Base-by-base conservation (phyloP, 2,329 filamentous ascomycete genomes). In the Colletotrichum sp. region DNA sequence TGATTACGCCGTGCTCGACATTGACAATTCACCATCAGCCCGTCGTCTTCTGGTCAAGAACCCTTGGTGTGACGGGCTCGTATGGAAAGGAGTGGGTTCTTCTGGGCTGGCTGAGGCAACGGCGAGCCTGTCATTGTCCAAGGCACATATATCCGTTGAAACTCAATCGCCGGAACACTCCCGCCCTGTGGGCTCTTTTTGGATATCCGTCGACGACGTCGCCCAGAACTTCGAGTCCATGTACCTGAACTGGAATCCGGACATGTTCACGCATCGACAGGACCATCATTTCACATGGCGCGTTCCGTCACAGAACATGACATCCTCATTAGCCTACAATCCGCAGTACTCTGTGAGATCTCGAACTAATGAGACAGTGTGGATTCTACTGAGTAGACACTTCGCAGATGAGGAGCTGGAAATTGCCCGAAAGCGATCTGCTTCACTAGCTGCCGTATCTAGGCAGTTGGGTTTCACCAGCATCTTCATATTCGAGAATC, bases 241-340 rank as follows among this genome's bases (percentile, higher is more conserved):
- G 79, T 99, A 99, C 84, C 89, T 99, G 71, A 99, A 99, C 85
- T 99, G 97, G 97, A 98, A 98, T 79, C 96, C 97, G 0, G 90
- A 91, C 1, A 88, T 98, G 1, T 99, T 99, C 85, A 88, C 88
- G 3, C 87, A 94, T 82, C 93, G 96, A 10, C 93, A 98, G 83
- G 96, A 99, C 80, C 92, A 96, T 72, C 97, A 99, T 84, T 98
- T 99, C 81, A 89, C 90, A 3, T 99, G 97, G 97, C 89, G 93
- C 3, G 85, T 92, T 44, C 88, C 91, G 12, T 86, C 89, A 24
- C 83, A 85, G 57, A 88, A 85, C 55, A 85, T 89, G 78, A 84
- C 88, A 10, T 86, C 88, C n/a, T 92, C 90, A 5, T 88, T 93
- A 66, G 89, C 89, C 5, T 89, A 92, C 68, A 94, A 95, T 72